Base-by-base conservation (phyloP, 2,329 filamentous ascomycete genomes). In the Lachnellula arida region DNA sequence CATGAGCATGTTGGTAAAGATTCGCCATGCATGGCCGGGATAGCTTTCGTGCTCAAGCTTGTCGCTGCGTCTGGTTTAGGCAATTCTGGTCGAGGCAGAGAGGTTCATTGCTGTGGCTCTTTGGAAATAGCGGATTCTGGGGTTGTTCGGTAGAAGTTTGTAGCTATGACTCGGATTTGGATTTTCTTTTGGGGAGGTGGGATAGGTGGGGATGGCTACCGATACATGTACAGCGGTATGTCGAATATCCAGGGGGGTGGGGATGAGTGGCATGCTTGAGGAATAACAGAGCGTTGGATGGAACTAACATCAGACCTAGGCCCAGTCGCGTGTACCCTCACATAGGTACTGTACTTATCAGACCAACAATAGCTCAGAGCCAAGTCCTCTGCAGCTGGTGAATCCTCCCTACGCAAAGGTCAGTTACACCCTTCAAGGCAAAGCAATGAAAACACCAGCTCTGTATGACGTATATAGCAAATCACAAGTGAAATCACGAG, bases 291-390 rank as follows among this genome's bases (percentile, higher is more conserved):
- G 23, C 23, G 23, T 34, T 47, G 17, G 49, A 55, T 12, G 53
- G 53, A 37, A 51, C 40, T 15, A 48, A 50, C 9, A n/a, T 40
- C 42, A 28, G n/a, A 25, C 12, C 19, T 22, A 22, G 14, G 43
- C 12, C 9, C 48, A 17, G 37, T 40, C 32, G 51, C 11, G 15
- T 32, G 28, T 32, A 2, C 34, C 35, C 11, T 51, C n/a, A n/a
- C n/a, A n/a, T n/a, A n/a, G n/a, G n/a, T 34, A 2, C 35, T 15
- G 15, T 51, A 55, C 14, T 25, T 28, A 25, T 35, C 28, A 51
- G 42, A 49, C 53, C 53, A 55, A 19, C 49, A 55, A 40, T 55
- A 55, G 43, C 48, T 51, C 43, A 55, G 14, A 8, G 49, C n/a
- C n/a, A n/a, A n/a, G n/a, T n/a, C n/a, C n/a, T n/a, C n/a, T n/a